phyloP scores from a whole-genome alignment of 108 stramenopile species.

The Pelagomonas calceolata region DNA sequence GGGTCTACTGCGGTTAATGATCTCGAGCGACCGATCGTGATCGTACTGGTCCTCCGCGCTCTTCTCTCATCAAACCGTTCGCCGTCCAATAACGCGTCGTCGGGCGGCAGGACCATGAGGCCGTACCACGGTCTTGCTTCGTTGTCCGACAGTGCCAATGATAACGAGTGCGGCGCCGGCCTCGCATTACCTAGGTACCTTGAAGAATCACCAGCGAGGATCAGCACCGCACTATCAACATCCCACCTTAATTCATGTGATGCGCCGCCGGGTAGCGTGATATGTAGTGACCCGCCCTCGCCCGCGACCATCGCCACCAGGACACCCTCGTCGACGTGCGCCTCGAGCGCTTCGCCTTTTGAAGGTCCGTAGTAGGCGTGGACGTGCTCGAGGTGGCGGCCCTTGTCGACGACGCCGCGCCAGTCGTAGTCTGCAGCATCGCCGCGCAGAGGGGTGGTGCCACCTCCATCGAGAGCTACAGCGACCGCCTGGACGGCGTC shows the following conservation, averaged over 20 bases:
- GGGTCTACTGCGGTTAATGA: neutral
- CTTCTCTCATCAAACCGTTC: neutral
- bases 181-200: neutral
- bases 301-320: neutral
- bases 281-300: too few relatives aligned
- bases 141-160: neutral
- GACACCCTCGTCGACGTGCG: neutral
- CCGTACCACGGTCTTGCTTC: conserved; percentile 12
- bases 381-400: too few relatives aligned
- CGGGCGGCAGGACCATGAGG: conserved; percentile 11
- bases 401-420: too few relatives aligned
- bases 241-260: neutral
- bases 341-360: neutral
- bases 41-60: neutral
- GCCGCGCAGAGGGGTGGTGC: too few relatives aligned
- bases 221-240: neutral
- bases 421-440: too few relatives aligned
- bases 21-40: neutral
- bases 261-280: too few relatives aligned
- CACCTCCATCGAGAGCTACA: too few relatives aligned
- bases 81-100: conserved; percentile 2
- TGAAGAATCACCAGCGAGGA: neutral
- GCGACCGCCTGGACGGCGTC: too few relatives aligned
- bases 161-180: neutral
- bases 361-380: too few relatives aligned